Evolutionary conservation across 352 stramenopile species (phyloP).

Genomic region (Pelagophyceae sp.): DNA sequence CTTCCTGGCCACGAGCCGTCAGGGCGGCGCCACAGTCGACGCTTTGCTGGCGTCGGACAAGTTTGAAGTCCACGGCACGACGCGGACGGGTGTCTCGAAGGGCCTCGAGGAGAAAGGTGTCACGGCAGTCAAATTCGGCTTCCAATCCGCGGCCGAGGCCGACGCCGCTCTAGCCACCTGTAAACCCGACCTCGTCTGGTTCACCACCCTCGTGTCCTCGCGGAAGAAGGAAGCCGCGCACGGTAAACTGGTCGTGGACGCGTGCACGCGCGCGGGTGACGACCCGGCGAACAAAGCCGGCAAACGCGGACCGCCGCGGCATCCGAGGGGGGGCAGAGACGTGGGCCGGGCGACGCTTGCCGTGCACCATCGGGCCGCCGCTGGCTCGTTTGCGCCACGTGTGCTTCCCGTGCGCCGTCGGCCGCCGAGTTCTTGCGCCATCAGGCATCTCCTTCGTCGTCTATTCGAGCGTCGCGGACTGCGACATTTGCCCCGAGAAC

Average conservation of each 20-base stretch:
- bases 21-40: conserved; percentile 30
- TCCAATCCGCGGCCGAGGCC: conserved; percentile 23
- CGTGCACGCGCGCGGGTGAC: conserved; percentile 22
- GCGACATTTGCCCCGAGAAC: conserved; percentile 25
- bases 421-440: too few relatives aligned
- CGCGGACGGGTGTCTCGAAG: conserved; percentile 23
- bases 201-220: conserved; percentile 26
- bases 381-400: too few relatives aligned
- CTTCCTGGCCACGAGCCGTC: conserved; percentile 28
- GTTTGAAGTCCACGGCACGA: conserved; percentile 19
- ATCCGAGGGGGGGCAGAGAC: too few relatives aligned
- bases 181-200: conserved; percentile 28
- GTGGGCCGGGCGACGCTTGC: too few relatives aligned
- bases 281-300: too few relatives aligned
- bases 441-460: too few relatives aligned
- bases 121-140: conserved; percentile 16
- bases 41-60: conserved; percentile 26
- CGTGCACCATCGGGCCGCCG: too few relatives aligned
- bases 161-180: conserved; percentile 25
- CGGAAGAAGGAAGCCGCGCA: conserved; percentile 24
- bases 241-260: conserved; percentile 29
- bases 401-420: too few relatives aligned
- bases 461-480: conserved; percentile 27
- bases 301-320: too few relatives aligned
- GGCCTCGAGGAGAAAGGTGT: background rate